Base-by-base conservation (phyloP, 169 alveolate genomes). In the Plasmodium relictum region DNA sequence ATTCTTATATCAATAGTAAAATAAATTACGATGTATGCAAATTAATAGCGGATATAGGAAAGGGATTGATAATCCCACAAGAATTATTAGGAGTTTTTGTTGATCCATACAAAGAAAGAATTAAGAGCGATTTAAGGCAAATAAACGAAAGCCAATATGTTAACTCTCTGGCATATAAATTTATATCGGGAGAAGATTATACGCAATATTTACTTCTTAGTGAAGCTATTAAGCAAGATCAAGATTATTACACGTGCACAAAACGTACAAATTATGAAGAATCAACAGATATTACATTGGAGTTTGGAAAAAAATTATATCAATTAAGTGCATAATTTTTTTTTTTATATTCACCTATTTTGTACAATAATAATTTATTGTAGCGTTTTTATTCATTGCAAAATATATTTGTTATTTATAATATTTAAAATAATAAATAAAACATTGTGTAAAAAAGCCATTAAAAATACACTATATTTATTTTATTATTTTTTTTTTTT, bases 1-100 rank as follows among this genome's bases (percentile, higher is more conserved):
- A 98, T 65, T 96, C 98, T 7, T 93, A 93, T 37, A 91, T 98
- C 2, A 89, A 94, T 20, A 93, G 93, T 37, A 74, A 89, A 48
- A 95, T 97, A 8, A 95, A 94, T 56, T 95, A 88, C 85, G 99
- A 97, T 85, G 68, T 97, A 44, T 66, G 93, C 12, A 74, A 62
- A 37, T 37, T 74, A n/a, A 50, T 86, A 59, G 62, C 89, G 0
- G 72, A 88, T 76, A 89, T 92, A 24, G 91, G 89, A 18, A 74
- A 74, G 56, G 89, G 89, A 6, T 48, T 66, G 31, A 89, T 69
- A 3, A 44, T 59, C 8, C 88, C 89, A 12, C 80, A 68, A 39
- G 89, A 87, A 72, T 44, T 87, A 18, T 65, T 87, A 37, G 88
- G 88, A 5, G 92, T 63, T 54, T 74, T 74, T 87, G 89, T 87